Base-by-base conservation (phyloP, 1,139 yeast species). In the Pichia sp. region DNA sequence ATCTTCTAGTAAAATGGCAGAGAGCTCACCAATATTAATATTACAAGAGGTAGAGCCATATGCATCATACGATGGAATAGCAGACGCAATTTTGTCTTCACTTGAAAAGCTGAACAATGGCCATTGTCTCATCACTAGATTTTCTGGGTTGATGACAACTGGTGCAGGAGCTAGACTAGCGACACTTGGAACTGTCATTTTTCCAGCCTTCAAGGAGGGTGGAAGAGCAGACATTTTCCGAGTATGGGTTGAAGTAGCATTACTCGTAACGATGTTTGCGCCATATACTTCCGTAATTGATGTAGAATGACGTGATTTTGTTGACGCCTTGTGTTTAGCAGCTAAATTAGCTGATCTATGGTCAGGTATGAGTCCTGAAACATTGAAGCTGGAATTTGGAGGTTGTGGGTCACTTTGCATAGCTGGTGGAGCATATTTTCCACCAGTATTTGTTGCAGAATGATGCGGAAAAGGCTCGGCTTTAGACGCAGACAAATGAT, bases 81-180 rank as follows among this genome's bases (percentile, higher is more conserved):
- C 68, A 36, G 68, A 65, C 1, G 72, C 71, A 26, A 74, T 59
- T 43, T 67, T 72, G 9, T 68, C 67, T 5, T 47, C 49, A 5
- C 74, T 66, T 40, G 85, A 75, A 85, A 95, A 88, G 46, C 75
- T 69, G 59, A 87, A 84, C 34, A 88, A 62, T 0, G 95, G 95
- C 61, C 84, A 85, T 59, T 86, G 95, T 47, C 85, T 69, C 38
- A 54, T 51, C 7, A 52, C 58, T 39, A 61, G 49, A 38, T 56
- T 58, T 39, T 58, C 63, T 1, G 63, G 65, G 36, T 57, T 60
- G 11, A 64, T 52, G 5, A 68, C 57, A n/a, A 59, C 64, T 5
- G 64, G 64, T 4, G 64, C 64, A n/a, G 64, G 62, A 4, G 50
- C 50, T 3, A 51, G 40, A 1, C 44, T 29, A 27, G 33, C 38